A percentile compares a stretch with the other conserved stretches of the same genome.
These are phyloP conservation scores for Juglanconis oblonga DNA, from an alignment of 2,329 filamentous ascomycete genomes.

Conservation along the genomic window DNA sequence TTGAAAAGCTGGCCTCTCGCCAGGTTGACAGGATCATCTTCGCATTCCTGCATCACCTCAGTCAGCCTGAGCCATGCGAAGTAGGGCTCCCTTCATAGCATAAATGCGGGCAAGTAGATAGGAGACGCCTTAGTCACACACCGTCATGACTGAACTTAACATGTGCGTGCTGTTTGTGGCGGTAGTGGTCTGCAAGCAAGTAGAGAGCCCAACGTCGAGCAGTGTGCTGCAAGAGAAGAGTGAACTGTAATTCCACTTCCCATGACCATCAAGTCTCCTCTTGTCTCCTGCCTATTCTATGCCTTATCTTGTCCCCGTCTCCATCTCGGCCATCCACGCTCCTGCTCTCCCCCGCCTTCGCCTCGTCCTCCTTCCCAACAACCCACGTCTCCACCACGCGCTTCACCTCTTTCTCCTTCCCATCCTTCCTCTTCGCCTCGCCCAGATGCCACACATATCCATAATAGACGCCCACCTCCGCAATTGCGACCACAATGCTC, in stretches of 20 bases:
- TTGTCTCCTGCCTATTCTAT: neutral
- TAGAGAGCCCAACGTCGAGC: too few relatives aligned
- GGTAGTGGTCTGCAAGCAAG: too few relatives aligned
- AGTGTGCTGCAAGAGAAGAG: too few relatives aligned
- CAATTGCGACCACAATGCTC: conserved; percentile 66
- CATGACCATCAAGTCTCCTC: neutral
- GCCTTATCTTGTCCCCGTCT: conserved; percentile 20
- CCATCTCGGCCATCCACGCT: conserved; percentile 4
- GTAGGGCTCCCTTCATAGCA: too few relatives aligned
- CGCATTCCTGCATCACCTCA: too few relatives aligned
- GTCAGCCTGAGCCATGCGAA: too few relatives aligned
- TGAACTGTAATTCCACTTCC: neutral
- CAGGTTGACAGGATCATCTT: too few relatives aligned
- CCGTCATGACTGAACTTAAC: too few relatives aligned
- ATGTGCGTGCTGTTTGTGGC: too few relatives aligned
- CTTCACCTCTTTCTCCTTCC: conserved; percentile 60
- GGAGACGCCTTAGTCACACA: too few relatives aligned
- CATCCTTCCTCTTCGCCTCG: conserved; percentile 64
- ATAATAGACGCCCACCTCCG: conserved; percentile 74
- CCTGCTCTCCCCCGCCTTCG: conserved; percentile 21
- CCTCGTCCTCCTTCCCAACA: conserved; percentile 39
- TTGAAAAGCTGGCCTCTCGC: too few relatives aligned
- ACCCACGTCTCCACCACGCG: conserved; percentile 73
- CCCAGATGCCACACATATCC: conserved; percentile 71
- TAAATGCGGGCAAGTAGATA: too few relatives aligned